Base-by-base conservation (phyloP, 345 rosid species). In the Heritiera littoralis region DNA sequence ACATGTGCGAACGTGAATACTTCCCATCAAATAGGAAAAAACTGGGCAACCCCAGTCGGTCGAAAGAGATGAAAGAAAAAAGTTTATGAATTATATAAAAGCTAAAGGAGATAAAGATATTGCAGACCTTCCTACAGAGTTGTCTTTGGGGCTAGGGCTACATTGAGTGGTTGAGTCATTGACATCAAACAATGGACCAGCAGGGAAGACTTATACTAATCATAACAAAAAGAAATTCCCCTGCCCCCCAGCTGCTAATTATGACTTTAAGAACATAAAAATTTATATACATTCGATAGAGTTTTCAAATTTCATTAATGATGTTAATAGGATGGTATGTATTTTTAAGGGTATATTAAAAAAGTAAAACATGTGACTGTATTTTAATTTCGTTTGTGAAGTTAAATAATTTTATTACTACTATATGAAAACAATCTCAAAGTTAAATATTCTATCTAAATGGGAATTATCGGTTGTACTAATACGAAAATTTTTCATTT, bases 1-100 rank as follows among this genome's bases (percentile, higher is more conserved):
- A 81, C 85, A 84, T 79, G 80, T 65, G 79, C 48, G 66, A 65
- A 76, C 23, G 59, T 45, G 68, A 75, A 75, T 10, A 40, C 59
- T 51, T 71, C 6, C 43, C 43, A 15, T 51, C 10, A 40, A 7
- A 41, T 40, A 41, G 2, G 51, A 66, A 40, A 28, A 17, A 15
- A 66, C 18, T 17, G 46, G 68, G 48, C 8, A 14, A 66, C 12
- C 20, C 13, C 70, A 66, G 15, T 40, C 7, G 12, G 46, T 18
- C 5, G 1, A n/a, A 32, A 65, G 23, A 38, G 1, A 65, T 6
- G 9, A 35, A 63, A 48, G 9, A 48, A 9, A 48, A 30, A 3
- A 65, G 18, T 35, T 64, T 17, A 13, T 64, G 45, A 35, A 5
- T 68, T 9, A 68, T 4, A 46, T 4, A 46, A 43, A 71, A 46